Evolutionary conservation across 306 rosid genomes (phyloP).

Genomic region (Sesbania bispinosa): DNA sequence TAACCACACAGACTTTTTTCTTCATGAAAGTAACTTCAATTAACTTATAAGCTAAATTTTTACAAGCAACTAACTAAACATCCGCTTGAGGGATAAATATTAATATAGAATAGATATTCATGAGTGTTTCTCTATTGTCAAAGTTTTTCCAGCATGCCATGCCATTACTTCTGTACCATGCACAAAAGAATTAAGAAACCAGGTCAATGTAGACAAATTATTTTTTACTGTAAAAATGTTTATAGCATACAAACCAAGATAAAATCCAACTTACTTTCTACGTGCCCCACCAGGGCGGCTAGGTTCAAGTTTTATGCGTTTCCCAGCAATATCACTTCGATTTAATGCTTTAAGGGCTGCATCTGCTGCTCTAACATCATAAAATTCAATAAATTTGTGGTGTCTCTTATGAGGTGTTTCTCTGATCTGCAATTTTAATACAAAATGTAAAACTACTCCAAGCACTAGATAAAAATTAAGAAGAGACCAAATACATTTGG

Average conservation of each 20-base stretch:
- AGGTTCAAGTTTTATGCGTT: conserved; percentile 94
- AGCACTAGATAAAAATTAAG: conserved; percentile 16
- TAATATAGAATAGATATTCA: not conserved
- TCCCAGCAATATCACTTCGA: conserved; percentile 94
- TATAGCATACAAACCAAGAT: not conserved
- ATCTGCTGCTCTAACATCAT: conserved; percentile 89
- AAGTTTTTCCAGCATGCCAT: not conserved
- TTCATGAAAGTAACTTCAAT: not conserved
- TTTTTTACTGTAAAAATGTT: not conserved
- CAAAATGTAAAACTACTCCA: conserved; percentile 5
- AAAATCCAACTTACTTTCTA: conserved; percentile 60
- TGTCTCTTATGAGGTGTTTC: conserved; percentile 97
- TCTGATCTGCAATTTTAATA: conserved; percentile 64
- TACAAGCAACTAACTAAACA: not conserved
- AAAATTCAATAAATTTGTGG: conserved; percentile 89
- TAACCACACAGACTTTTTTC: not conserved
- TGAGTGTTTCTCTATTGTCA: not conserved
- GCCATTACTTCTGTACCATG: not conserved
- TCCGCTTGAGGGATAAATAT: too few relatives aligned
- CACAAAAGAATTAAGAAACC: not conserved
- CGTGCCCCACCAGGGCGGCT: conserved; percentile 99
- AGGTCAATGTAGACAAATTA: not conserved
- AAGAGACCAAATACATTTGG: not conserved
- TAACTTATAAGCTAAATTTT: not conserved
- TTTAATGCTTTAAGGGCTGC: conserved; percentile 88